Evolutionary conservation across 176 grass and related monocot species (phyloP).

Genomic region (Carex myosuroides): DNA sequence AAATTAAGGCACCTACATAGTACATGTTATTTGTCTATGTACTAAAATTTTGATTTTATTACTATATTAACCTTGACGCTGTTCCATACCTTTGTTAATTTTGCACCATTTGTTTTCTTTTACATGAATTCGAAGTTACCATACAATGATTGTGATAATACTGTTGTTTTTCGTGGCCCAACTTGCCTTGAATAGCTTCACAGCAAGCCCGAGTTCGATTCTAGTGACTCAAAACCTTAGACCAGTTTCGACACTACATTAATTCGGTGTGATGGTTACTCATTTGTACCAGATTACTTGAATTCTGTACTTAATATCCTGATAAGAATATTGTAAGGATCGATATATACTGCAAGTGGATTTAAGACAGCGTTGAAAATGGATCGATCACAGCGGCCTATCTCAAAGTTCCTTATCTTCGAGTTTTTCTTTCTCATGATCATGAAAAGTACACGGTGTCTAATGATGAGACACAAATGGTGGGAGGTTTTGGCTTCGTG

Average conservation of each 20-base stretch:
- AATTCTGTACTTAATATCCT: constrained; percentile 2
- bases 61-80: not conserved
- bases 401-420: constrained; percentile 25
- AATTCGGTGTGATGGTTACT: constrained; percentile 23
- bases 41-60: not conserved
- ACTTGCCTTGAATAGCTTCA: constrained; percentile 20
- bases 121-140: constrained; percentile 11
- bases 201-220: constrained; percentile 27
- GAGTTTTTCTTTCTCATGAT: constrained; percentile 23
- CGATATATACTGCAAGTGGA: not conserved
- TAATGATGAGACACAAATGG: constrained; percentile 1
- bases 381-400: not conserved
- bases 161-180: constrained; percentile 23
- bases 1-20: no score
- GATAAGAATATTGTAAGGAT: not conserved
- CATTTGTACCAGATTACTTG: constrained; percentile 30
- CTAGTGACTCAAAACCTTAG: constrained; percentile 6
- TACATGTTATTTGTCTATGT: not conserved
- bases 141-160: constrained; percentile 25
- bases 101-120: not conserved
- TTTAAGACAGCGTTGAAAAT: not conserved
- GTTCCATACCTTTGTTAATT: not conserved
- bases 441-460: constrained; percentile 2
- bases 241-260: not conserved
- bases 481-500: constrained; percentile 38